Conservation (phyloP, 306 rosid genomes). For the Lathyrus oleraceus region DNA sequence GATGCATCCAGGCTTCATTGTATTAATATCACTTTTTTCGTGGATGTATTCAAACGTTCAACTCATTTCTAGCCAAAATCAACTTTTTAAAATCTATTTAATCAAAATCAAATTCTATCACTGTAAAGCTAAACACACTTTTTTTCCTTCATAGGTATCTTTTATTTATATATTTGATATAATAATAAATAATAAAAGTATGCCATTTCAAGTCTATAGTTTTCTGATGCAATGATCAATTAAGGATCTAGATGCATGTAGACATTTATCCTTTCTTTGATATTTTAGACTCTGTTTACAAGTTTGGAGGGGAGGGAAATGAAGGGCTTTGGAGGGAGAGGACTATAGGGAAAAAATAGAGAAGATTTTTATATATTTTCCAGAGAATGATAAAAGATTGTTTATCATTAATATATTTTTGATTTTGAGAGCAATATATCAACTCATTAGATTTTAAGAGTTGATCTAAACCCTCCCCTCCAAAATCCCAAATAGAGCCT, state of each 20-base stretch:
- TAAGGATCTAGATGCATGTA: conserved; percentile 18
- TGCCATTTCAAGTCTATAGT: conserved; percentile 9
- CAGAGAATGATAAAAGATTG: no score
- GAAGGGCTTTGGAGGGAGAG: no score
- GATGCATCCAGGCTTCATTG: background rate
- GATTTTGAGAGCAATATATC: no score
- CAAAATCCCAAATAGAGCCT: no score
- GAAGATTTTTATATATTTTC: no score
- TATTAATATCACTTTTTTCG: background rate
- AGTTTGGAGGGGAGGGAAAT: no score
- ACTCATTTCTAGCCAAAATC: background rate
- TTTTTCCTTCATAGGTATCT: conserved; percentile 2
- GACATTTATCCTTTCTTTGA: conserved; percentile 22
- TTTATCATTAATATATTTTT: no score
- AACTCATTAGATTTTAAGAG: no score
- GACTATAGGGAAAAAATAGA: no score
- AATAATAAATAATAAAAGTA: background rate
- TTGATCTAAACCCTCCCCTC: no score
- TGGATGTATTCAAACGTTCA: background rate
- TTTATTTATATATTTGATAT: background rate
- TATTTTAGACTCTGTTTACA: no score
- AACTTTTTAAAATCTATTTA: background rate
- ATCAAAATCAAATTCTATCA: background rate
- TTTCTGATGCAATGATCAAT: conserved; percentile 19
- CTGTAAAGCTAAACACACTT: background rate